Base-by-base conservation (phyloP, 345 rosid genomes). In the Viola odorata region DNA sequence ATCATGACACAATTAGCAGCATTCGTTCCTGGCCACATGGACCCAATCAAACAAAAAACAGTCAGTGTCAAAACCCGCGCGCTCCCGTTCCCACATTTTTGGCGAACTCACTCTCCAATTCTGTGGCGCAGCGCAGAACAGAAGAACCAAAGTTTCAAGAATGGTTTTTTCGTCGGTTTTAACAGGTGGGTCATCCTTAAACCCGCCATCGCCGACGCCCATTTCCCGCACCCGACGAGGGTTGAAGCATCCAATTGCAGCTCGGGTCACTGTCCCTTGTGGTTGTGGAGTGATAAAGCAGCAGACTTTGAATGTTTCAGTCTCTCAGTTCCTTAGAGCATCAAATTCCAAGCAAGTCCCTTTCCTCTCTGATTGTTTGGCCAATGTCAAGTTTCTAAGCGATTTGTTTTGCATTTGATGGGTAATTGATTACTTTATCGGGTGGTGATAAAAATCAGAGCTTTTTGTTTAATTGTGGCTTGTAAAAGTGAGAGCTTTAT, bases 111-210 rank as follows among this genome's bases (percentile, higher is more conserved):
- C 32, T 23, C 45, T 42, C 45, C 11, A 47, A 47, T 10, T 10
- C 13, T n/a, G 50, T n/a, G 50, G 12, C 50, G 50, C 2, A 47
- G 13, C n/a, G 12, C 50, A 5, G 50, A n/a, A 3, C 10, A 42
- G 45, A 42, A 10, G 13, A n/a, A 23, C 32, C 32, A 23, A 6
- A 49, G 62, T 53, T 58, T 49, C 38, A 60, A 60, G 8, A 57
- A 82, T 82, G 82, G 57, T 74, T 74, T 52, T 69, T 7, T 14
- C 65, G 62, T 69, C 86, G 16, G 61, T 78, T 62, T 62, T 76
- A 8, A 56, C 65, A 1, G 61, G 57, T 64, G 75, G 73, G 55
- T 37, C 56, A 53, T 68, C 66, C 42, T 57, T 86, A 61, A 73
- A 69, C 68, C 69, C 63, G 6, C 50, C 62, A 8, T 78, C 61